These are phyloP conservation scores for Mrakia hoshinonis DNA, from an alignment of 768 basidiomycete genomes.

Conservation along the genomic window DNA sequence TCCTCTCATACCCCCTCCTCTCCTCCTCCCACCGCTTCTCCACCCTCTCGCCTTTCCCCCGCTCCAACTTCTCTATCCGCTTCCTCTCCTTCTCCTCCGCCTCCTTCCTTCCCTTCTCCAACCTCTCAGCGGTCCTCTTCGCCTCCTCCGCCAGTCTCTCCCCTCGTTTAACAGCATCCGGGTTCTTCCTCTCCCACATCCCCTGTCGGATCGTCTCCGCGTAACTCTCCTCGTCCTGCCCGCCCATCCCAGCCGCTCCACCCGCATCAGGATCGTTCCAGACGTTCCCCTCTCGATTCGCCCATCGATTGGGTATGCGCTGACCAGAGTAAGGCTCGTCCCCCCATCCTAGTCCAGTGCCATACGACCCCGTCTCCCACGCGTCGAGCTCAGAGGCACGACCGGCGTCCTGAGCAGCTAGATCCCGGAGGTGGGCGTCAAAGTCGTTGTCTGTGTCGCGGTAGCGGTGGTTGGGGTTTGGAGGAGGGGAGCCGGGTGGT, in stretches of 20 bases:
- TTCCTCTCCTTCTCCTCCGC: slow-evolving; percentile 11
- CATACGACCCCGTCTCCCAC: slow-evolving; percentile 13
- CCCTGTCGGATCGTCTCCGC: not conserved
- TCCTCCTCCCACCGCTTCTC: slow-evolving; percentile 6
- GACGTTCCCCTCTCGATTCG: slow-evolving; percentile 15
- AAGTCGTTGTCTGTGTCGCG: slow-evolving; percentile 12
- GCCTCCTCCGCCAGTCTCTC: slow-evolving; percentile 17
- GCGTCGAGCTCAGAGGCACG: not conserved
- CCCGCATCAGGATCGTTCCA: slow-evolving; percentile 11
- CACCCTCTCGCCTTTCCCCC: slow-evolving; percentile 9
- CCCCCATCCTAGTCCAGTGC: slow-evolving; percentile 23
- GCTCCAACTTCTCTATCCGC: slow-evolving; percentile 12
- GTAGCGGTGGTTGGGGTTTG: slow-evolving; percentile 1
- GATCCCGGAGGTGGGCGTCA: slow-evolving; percentile 23
- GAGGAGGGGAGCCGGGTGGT: not conserved
- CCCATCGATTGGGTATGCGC: not conserved
- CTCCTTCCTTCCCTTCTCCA: not conserved
- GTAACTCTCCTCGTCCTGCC: slow-evolving; percentile 16
- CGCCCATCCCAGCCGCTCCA: not conserved
- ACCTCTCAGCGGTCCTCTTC: not conserved
- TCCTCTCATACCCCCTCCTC: not conserved
- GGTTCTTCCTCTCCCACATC: slow-evolving; percentile 14
- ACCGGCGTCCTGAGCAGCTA: slow-evolving; percentile 14
- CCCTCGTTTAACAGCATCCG: not conserved
- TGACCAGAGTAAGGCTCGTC: slow-evolving; percentile 14